Evolutionary conservation across 139 green algal genomes (phyloP).

Genomic region (Tetraselmis striata): DNA sequence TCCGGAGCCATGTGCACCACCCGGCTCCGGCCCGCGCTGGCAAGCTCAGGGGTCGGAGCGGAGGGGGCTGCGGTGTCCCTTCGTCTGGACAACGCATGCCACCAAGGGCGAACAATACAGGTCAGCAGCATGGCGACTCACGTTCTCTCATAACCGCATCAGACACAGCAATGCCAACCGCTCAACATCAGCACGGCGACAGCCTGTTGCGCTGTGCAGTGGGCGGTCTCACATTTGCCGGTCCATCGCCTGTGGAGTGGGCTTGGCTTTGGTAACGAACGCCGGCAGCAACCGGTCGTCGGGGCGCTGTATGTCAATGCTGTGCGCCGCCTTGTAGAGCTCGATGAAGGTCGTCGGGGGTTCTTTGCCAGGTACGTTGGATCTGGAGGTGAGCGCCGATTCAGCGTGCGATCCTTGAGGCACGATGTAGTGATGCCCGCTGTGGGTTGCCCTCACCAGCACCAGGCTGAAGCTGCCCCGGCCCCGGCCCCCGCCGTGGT

Average conservation of each 20-base stretch:
- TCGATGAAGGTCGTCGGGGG: background rate
- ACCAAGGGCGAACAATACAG: too few relatives aligned
- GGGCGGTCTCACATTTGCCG: background rate
- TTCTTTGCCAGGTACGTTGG: background rate
- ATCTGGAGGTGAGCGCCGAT: background rate
- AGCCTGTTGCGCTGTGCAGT: too few relatives aligned
- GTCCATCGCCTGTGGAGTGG: background rate
- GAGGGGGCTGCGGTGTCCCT: too few relatives aligned
- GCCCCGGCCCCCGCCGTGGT: too few relatives aligned
- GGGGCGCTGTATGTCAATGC: background rate
- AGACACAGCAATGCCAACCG: too few relatives aligned
- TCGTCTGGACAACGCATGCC: too few relatives aligned
- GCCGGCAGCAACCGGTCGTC: background rate
- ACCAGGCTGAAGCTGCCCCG: too few relatives aligned
- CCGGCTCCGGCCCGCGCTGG: too few relatives aligned
- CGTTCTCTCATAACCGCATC: too few relatives aligned
- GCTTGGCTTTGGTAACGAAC: background rate
- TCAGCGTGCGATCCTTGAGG: background rate
- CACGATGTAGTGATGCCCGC: background rate
- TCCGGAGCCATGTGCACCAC: conserved; percentile 30
- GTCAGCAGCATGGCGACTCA: too few relatives aligned
- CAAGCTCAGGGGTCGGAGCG: too few relatives aligned
- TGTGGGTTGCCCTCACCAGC: background rate
- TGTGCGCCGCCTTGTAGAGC: background rate
- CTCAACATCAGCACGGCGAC: too few relatives aligned